Base-by-base conservation (phyloP, 1,284 basidiomycete species). In the Rhodotorula sp. region DNA sequence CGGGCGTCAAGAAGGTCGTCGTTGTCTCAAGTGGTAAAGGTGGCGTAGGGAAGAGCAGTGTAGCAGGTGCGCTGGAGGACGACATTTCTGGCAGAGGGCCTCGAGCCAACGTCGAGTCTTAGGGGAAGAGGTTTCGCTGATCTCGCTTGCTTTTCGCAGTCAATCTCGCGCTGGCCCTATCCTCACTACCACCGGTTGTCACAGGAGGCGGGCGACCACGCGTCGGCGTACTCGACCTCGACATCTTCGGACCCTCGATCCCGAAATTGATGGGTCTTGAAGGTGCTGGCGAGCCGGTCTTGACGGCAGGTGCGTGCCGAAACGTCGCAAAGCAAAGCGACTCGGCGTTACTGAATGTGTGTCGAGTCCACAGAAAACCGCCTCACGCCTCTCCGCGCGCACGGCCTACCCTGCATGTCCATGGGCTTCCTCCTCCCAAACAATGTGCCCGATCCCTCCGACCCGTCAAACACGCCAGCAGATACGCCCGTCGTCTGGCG, bases 161-260 rank as follows among this genome's bases (percentile, higher is more conserved):
- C 26, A 96, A 95, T 77, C 85, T 96, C 11, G 93, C 93, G 0
- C 86, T 90, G 60, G 85, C 89, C 0, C 85, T 92, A 24, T 86
- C 87, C 6, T 58, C 47, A 3, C 71, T 81, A 2, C 69, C 81
- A 4, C 4, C 22, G 20, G 37, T 61, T 0, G 20, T 3, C 72
- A 77, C 65, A 28, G 67, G 34, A 68, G 53, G 80, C 77, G 28
- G 47, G 60, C 77, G 70, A n/a, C 79, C 80, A 5, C 73, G 89
- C 22, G 87, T 99, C 3, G 95, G 96, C 0, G 82, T 99, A 20
- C 84, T 99, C 0, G 95, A 99, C 80, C 85, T 99, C 10, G 95
- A 99, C 80, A 88, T 99, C 62, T 99, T 97, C 77, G 95, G 95
- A 0, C 95, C 95, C 3, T 94, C 92, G 4, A 83, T 96, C n/a